Evolutionary conservation across 2,329 filamentous ascomycete species (phyloP).

Genomic region (Ophiostoma ips): DNA sequence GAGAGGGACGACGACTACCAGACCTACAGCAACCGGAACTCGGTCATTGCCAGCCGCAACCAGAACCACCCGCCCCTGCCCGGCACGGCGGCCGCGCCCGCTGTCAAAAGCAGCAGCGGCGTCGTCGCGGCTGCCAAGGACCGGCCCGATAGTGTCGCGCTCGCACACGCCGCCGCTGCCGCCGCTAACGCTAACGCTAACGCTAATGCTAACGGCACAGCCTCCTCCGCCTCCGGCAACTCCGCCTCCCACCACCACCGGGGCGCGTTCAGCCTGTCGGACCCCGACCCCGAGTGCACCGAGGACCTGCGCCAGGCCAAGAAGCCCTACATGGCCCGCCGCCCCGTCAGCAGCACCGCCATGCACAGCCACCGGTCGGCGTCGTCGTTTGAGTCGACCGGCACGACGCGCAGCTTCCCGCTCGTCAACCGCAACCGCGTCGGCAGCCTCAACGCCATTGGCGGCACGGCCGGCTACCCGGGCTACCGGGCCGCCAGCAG

Average conservation of each 20-base stretch:
- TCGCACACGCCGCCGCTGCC: not conserved
- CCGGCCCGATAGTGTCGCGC: not conserved
- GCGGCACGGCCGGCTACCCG: constrained; percentile 21
- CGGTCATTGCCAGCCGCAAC: not conserved
- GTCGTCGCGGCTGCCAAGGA: not conserved
- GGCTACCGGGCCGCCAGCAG: constrained; percentile 21
- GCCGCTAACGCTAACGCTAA: not conserved
- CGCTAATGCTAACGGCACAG: not conserved
- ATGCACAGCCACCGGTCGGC: constrained; percentile 36
- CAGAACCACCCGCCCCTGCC: not conserved
- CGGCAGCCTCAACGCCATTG: constrained; percentile 3
- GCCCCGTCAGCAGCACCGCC: constrained; percentile 28
- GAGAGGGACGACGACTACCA: not conserved
- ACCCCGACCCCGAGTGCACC: constrained; percentile 8
- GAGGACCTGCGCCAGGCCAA: constrained; percentile 12
- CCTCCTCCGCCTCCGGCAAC: too few relatives aligned
- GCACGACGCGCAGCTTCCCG: constrained; percentile 48
- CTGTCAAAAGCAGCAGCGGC: not conserved
- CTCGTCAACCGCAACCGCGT: constrained; percentile 26
- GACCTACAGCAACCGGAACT: not conserved
- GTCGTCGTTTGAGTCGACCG: constrained; percentile 42
- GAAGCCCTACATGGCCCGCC: constrained; percentile 17
- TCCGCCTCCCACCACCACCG: too few relatives aligned
- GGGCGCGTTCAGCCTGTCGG: too few relatives aligned
- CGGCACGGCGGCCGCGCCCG: not conserved